Evolutionary conservation across 139 green algal genomes (phyloP).

Genomic region (Monoraphidium neglectum): DNA sequence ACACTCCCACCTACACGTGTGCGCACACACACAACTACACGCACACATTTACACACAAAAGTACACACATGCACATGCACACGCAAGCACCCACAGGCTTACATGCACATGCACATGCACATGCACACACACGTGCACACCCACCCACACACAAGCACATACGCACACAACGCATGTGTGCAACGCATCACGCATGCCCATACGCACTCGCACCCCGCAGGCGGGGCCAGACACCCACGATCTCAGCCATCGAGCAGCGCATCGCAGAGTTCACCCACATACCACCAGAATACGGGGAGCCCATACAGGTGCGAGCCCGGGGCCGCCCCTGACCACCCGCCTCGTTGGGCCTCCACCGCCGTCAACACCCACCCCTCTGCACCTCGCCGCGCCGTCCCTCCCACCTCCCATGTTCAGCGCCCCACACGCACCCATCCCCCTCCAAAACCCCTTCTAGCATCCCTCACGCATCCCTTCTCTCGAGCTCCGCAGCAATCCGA

Average conservation of each 20-base stretch:
- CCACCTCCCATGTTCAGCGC: background rate
- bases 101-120: background rate
- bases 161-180: background rate
- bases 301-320: slow-evolving; percentile 57
- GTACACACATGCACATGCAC: slow-evolving; percentile 1
- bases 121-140: background rate
- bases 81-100: background rate
- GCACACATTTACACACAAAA: too few relatives aligned
- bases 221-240: slow-evolving; percentile 47
- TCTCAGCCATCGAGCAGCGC: slow-evolving; percentile 59
- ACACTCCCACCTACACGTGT: too few relatives aligned
- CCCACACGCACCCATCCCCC: background rate
- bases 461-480: background rate
- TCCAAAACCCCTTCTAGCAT: too few relatives aligned
- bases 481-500: background rate
- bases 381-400: background rate
- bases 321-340: too few relatives aligned
- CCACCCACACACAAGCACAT: background rate
- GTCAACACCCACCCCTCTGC: background rate
- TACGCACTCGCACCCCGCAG: slow-evolving; percentile 14
- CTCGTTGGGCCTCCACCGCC: too few relatives aligned
- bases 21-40: too few relatives aligned
- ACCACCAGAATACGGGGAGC: slow-evolving; percentile 57
- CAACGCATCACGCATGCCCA: slow-evolving; percentile 1
- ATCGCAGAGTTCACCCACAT: slow-evolving; percentile 73